Evolutionary conservation across 345 rosid genomes (phyloP).

Genomic region (Arabidopsis suecica): DNA sequence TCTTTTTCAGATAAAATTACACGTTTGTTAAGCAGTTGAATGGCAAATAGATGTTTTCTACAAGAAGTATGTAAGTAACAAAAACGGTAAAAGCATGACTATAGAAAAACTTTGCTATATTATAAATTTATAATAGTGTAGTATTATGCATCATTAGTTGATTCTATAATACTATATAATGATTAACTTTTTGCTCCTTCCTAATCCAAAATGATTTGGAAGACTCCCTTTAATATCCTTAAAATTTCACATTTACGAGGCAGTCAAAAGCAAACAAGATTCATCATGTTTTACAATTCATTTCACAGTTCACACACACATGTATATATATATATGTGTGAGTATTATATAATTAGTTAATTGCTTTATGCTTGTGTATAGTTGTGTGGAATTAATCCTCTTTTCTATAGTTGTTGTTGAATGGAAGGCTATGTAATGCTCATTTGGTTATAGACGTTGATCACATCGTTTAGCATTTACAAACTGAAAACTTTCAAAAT

Average conservation of each 20-base stretch:
- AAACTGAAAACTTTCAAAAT: background rate
- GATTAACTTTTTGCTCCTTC: conserved; percentile 37
- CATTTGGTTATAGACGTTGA: conserved; percentile 12
- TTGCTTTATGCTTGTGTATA: conserved; percentile 20
- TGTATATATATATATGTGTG: background rate
- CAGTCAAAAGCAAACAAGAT: conserved; percentile 40
- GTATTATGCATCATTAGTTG: too few species aligned
- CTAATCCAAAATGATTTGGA: conserved; percentile 38
- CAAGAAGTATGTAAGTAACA: background rate
- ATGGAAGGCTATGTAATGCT: conserved; percentile 27
- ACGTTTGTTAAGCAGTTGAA: conserved; percentile 2
- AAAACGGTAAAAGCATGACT: conserved; percentile 13
- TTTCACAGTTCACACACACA: conserved; percentile 9
- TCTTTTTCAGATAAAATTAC: conserved; percentile 26
- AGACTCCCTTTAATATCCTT: conserved; percentile 26
- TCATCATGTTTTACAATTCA: conserved; percentile 35
- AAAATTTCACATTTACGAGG: conserved; percentile 39
- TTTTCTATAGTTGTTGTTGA: background rate
- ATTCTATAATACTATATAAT: background rate
- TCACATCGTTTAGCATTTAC: background rate
- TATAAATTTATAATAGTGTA: too few species aligned
- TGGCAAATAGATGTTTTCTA: background rate
- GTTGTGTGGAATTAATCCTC: conserved; percentile 7
- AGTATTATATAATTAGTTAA: background rate
- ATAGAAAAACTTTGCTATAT: background rate